Evolutionary conservation across 192 early-diverging fungal species (phyloP).

Genomic region (Paraglomus brasilianum): DNA sequence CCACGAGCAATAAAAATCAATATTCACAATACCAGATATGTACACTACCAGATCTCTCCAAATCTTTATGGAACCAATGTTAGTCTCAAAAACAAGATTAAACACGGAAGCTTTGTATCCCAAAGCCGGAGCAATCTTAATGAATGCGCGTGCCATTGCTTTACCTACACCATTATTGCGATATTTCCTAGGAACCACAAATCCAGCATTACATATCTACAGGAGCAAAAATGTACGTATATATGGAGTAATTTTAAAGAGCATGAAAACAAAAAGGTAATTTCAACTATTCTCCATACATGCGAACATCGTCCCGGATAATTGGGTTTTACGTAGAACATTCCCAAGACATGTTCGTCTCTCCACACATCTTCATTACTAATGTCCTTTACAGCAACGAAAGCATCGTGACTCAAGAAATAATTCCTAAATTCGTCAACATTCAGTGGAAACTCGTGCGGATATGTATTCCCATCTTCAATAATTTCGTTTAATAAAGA

Average conservation of each 20-base stretch:
- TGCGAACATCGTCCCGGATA: slow-evolving; percentile 68
- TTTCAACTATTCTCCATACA: slow-evolving; percentile 20
- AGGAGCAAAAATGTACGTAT: slow-evolving; percentile 14
- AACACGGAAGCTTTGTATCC: slow-evolving; percentile 76
- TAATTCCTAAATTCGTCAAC: slow-evolving; percentile 48
- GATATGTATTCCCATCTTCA: slow-evolving; percentile 68
- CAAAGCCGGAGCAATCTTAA: slow-evolving; percentile 58
- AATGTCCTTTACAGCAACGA: slow-evolving; percentile 45
- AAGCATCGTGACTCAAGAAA: slow-evolving; percentile 56
- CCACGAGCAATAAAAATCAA: too few species aligned
- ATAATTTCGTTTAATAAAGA: slow-evolving; percentile 64
- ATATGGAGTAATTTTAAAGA: slow-evolving; percentile 6
- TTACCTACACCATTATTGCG: slow-evolving; percentile 61
- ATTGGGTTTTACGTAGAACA: slow-evolving; percentile 80
- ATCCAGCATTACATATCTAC: slow-evolving; percentile 77
- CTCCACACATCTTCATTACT: slow-evolving; percentile 35
- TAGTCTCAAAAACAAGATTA: slow-evolving; percentile 77
- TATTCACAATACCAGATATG: too few species aligned
- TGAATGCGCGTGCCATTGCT: slow-evolving; percentile 61
- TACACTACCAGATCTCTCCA: slow-evolving; percentile 66
- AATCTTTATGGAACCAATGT: slow-evolving; percentile 59
- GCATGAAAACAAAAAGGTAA: background rate
- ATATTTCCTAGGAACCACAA: slow-evolving; percentile 49
- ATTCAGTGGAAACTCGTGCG: slow-evolving; percentile 54
- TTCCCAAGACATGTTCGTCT: slow-evolving; percentile 52